These are phyloP conservation scores for Globisporangium spiculum DNA, from an alignment of 352 stramenopile genomes.

Conservation along the genomic window DNA sequence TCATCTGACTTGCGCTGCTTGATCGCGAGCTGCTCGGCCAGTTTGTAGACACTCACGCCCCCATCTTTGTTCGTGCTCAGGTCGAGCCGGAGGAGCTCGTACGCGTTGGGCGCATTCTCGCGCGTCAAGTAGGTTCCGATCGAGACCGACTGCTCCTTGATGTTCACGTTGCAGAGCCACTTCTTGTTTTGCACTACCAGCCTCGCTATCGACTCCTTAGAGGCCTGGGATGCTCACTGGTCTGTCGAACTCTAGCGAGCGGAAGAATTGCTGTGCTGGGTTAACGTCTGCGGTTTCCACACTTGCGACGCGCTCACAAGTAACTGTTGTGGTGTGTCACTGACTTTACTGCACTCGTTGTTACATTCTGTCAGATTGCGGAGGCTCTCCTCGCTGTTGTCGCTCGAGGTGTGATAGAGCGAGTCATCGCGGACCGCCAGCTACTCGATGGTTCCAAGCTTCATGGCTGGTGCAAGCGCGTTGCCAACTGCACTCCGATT, in stretches of 20 bases:
- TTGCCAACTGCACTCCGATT: no score
- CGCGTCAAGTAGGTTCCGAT: constrained; percentile 32
- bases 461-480: no score
- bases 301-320: constrained; percentile 2
- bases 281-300: neutral
- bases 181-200: neutral
- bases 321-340: no score
- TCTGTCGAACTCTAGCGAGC: constrained; percentile 31
- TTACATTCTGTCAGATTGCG: no score
- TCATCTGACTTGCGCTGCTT: constrained; percentile 30
- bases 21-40: constrained; percentile 17
- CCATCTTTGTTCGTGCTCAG: constrained; percentile 24
- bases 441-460: no score
- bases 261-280: constrained; percentile 16
- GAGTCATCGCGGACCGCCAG: no score
- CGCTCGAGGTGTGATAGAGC: no score
- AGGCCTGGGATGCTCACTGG: constrained; percentile 34
- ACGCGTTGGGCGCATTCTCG: constrained; percentile 39
- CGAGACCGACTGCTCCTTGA: constrained; percentile 39
- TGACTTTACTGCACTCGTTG: no score
- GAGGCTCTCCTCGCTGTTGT: no score
- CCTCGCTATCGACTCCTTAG: constrained; percentile 22
- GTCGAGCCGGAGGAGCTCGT: constrained; percentile 34
- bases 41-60: constrained; percentile 27
- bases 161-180: constrained; percentile 55